Evolutionary conservation across 1,284 basidiomycete species (phyloP), one percentile per base, ranked within the genome.

Genomic region (Fistulina hepatica): DNA sequence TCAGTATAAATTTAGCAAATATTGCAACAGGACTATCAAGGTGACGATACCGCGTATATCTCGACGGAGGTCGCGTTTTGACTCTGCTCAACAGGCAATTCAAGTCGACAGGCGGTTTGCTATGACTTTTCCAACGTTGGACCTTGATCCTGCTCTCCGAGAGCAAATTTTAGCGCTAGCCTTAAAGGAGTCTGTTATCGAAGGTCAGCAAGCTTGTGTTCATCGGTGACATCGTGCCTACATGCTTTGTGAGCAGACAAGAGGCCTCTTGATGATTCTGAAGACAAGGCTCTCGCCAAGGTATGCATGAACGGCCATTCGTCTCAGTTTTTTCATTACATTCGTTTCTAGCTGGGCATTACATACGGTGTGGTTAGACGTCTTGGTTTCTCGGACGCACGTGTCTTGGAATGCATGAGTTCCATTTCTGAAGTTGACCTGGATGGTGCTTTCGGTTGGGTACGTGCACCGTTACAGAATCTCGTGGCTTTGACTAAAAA

Each of bases 381-480:
- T 37, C 66, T 94, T n/a, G 90, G 88, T 1, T 93, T 93, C 57
- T 59, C 72, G 0, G 75, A 85, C 46, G 68, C 65, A 6, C 67
- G 76, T 41, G 76, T 91, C 7, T 67, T 76, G 37, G 67, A 79
- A 44, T 92, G 88, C 47, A 57, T 95, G 11, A 60, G 57, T 37
- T 58, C 61, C 15, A 76, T 81, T 22, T 58, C 67, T 22, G 74
- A 77, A 1, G 63, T 86, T 13, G 86, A 92, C 6, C 66, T 95
- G 27, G 91, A 97, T 15, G 86, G 93, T 40, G 91, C 86, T n/a
- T 69, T 88, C 40, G 84, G 91, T 52, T 95, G 91, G 90, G 91
- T 93, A 49, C 44, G 77, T 57, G 4, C n/a, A 37, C 35, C 13
- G 5, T 27, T 34, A 9, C 26, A n/a, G 11, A 12, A 21, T 16